Conservation (phyloP, 495 filamentous ascomycete genomes). For the Oidiodendron maius region DNA sequence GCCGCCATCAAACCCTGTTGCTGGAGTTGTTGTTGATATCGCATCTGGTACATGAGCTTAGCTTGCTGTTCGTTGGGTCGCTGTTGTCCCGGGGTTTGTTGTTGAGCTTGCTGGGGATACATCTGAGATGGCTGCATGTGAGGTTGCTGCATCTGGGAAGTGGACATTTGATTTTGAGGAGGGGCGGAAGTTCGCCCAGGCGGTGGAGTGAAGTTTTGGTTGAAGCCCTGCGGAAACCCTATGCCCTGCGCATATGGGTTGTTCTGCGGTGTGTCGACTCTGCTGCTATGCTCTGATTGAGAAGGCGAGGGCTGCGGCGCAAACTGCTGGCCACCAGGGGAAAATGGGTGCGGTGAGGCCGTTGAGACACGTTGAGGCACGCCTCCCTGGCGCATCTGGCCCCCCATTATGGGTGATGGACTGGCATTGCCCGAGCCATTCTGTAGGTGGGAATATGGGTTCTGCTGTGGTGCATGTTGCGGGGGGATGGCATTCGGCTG, state of each 20-base stretch:
- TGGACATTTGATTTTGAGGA: slow-evolving; percentile 36
- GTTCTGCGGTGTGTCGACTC: slow-evolving; percentile 67
- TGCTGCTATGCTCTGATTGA: slow-evolving; percentile 67
- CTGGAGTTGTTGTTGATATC: slow-evolving; percentile 60
- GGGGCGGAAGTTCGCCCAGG: slow-evolving; percentile 42
- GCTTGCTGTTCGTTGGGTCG: slow-evolving; percentile 30
- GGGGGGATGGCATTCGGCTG: slow-evolving; percentile 49
- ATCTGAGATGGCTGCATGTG: slow-evolving; percentile 51
- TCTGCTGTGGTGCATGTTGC: slow-evolving; percentile 54
- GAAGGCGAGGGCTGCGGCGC: slow-evolving; percentile 70
- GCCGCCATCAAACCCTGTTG: slow-evolving; percentile 48
- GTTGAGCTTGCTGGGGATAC: slow-evolving; percentile 42
- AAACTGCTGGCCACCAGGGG: slow-evolving; percentile 71
- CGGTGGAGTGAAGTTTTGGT: slow-evolving; percentile 40
- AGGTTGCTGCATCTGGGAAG: slow-evolving; percentile 32
- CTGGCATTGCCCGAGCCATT: slow-evolving; percentile 75
- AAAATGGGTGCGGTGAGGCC: slow-evolving; percentile 86
- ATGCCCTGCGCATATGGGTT: slow-evolving; percentile 55
- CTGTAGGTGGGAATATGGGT: slow-evolving; percentile 77
- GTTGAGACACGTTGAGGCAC: slow-evolving; percentile 80
- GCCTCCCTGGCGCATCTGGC: slow-evolving; percentile 60
- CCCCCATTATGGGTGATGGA: slow-evolving; percentile 77
- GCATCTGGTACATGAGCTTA: slow-evolving; percentile 58
- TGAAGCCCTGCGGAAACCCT: slow-evolving; percentile 53
- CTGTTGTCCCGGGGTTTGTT: slow-evolving; percentile 30